Evolutionary conservation across 768 basidiomycete genomes (phyloP).

Genomic region (Mycena kentingensis): DNA sequence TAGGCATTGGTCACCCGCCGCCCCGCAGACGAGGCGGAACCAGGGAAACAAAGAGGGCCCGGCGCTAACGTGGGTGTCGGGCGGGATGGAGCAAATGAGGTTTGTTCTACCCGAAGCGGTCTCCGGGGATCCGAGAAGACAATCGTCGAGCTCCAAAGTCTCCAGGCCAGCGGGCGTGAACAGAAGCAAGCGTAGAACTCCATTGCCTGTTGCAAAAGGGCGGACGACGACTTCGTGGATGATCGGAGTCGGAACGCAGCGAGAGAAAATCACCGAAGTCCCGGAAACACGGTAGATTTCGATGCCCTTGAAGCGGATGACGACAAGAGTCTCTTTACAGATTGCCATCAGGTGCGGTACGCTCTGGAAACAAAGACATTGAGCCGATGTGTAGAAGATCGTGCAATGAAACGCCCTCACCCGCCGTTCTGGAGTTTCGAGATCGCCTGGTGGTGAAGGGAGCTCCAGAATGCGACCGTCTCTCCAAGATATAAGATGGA

Average conservation of each 20-base stretch:
- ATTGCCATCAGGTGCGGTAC: conserved; percentile 7
- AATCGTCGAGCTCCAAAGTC: background rate
- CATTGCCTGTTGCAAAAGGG: background rate
- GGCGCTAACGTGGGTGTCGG: no score
- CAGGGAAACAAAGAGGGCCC: no score
- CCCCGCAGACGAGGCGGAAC: no score
- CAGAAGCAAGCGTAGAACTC: background rate
- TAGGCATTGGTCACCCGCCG: no score
- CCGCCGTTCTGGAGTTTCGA: background rate
- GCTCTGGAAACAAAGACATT: no score
- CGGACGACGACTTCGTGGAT: conserved; percentile 1
- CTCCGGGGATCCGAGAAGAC: no score
- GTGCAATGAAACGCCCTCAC: background rate
- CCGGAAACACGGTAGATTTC: conserved; percentile 1
- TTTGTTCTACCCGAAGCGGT: no score
- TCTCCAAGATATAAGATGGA: conserved; percentile 13
- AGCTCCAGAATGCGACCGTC: background rate
- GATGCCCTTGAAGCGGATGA: background rate
- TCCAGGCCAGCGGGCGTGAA: background rate
- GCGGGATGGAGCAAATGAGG: no score
- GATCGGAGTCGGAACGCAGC: background rate
- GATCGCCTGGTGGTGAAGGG: background rate
- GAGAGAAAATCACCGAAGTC: background rate
- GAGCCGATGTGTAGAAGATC: no score
- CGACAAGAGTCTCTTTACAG: background rate